Percentiles rank a stretch among this genome's conserved stretches.
Conservation (phyloP, 805 yeast species). For the Kodamaea laetipori region DNA sequence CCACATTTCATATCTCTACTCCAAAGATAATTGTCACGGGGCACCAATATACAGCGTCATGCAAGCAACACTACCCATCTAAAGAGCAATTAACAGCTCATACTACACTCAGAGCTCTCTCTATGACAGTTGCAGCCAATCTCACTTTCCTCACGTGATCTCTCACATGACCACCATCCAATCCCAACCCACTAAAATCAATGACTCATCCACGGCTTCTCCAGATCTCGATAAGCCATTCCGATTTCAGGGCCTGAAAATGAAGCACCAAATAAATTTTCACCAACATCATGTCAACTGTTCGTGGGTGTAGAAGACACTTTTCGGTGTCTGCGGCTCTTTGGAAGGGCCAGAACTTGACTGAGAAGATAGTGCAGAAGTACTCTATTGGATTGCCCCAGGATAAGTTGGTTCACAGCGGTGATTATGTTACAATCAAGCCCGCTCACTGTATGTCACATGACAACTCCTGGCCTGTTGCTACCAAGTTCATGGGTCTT, state of each 20-base stretch:
- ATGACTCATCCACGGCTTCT: constrained; percentile 13
- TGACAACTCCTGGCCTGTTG: constrained; percentile 99
- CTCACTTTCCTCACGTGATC: too few species aligned
- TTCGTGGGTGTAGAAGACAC: constrained; percentile 17
- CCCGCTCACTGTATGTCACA: constrained; percentile 99
- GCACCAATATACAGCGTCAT: too few species aligned
- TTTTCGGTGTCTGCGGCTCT: constrained; percentile 21
- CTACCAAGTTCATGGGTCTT: constrained; percentile 90
- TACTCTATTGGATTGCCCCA: constrained; percentile 83
- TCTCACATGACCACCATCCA: constrained; percentile 8
- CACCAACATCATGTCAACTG: background rate
- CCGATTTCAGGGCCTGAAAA: constrained; percentile 5
- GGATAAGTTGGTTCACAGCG: constrained; percentile 78
- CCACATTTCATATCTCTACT: too few species aligned
- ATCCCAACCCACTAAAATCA: constrained; percentile 5
- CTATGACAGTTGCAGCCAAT: too few species aligned
- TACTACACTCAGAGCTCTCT: too few species aligned
- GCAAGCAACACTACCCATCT: too few species aligned
- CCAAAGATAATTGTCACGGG: too few species aligned
- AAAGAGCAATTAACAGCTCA: too few species aligned
- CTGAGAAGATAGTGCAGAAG: constrained; percentile 93
- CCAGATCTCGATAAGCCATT: constrained; percentile 8
- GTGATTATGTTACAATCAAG: constrained; percentile 91
- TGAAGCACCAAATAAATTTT: constrained; percentile 1
- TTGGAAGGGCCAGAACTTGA: constrained; percentile 70